Evolutionary conservation across 768 basidiomycete genomes (phyloP), one percentile per base, ranked within the genome.

Genomic region (Hygrocybe punicea): DNA sequence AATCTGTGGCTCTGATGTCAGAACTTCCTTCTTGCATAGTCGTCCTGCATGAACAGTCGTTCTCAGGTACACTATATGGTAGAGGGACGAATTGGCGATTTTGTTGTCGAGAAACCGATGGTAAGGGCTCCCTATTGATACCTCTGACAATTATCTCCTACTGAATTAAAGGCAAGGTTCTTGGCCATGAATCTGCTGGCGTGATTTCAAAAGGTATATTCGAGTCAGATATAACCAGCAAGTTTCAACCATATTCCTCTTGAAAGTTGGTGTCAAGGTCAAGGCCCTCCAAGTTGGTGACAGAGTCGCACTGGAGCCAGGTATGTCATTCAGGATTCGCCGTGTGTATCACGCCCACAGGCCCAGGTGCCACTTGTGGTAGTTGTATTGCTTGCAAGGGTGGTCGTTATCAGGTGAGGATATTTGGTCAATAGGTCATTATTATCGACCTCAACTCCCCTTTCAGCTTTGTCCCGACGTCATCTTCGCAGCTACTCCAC

Each of bases 121-220:
- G 90, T 87, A 64, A 23, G 65, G 57, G 8, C 40, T 44, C 16
- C 25, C 14, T 6, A 16, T 16, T 11, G 11, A 14, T 24, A 7
- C 19, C 33, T 29, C 6, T 14, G 6, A 29, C 9, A 10, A 11
- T 21, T 19, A 36, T 8, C 14, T 3, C 5, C 16, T 42, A 46
- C 24, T 23, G n/a, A 29, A 29, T 29, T 4, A 29, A 29, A 29
- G 13, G 19, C 11, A 70, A 91, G 93, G 89, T 93, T 49, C 85
- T 98, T 44, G 96, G 96, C 17, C 96, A 98, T 67, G 96, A 98
- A 75, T 93, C 92, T 2, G 78, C 92, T 24, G 94, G 93, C 10
- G 73, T 93, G 48, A 73, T 97, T 50, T 76, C 74, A 55, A 87
- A 86, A 76, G 81, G 89, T 86, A 59, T 52, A 5, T 63, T 39